Conservation (phyloP, 192 early-diverging fungal genomes). For the Coemansia sp. region DNA sequence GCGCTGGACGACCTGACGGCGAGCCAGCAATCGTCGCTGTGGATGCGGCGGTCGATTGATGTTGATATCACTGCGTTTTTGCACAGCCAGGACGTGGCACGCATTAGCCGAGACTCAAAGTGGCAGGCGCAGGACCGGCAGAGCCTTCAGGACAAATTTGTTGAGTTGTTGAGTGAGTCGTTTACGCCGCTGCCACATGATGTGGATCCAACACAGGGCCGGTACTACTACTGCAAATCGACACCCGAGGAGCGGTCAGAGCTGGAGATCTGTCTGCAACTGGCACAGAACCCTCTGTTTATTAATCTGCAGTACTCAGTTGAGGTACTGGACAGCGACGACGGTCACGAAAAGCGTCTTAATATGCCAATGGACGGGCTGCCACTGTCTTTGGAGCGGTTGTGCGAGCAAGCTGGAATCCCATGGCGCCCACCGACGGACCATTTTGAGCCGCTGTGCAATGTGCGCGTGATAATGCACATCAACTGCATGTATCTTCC, state of each 20-base stretch:
- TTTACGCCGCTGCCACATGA: conserved; percentile 36
- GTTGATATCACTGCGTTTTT: conserved; percentile 54
- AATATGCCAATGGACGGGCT: conserved; percentile 48
- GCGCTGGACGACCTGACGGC: conserved; percentile 38
- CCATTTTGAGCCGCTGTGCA: conserved; percentile 48
- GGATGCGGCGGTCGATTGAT: conserved; percentile 44
- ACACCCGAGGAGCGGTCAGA: conserved; percentile 29
- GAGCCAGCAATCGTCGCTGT: conserved; percentile 39
- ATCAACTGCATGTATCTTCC: conserved; percentile 52
- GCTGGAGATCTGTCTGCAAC: conserved; percentile 45
- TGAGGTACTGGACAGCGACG: conserved; percentile 32
- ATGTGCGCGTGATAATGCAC: conserved; percentile 48
- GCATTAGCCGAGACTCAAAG: conserved; percentile 28
- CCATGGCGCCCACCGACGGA: conserved; percentile 48
- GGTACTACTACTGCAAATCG: conserved; percentile 45
- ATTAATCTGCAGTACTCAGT: conserved; percentile 50
- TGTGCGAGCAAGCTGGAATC: conserved; percentile 47
- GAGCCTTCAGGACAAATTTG: conserved; percentile 40
- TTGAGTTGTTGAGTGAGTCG: conserved; percentile 37
- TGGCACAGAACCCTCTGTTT: conserved; percentile 50
- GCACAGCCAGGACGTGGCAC: conserved; percentile 54
- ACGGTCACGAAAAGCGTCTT: conserved; percentile 30
- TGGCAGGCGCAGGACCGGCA: conserved; percentile 41
- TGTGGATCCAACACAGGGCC: conserved; percentile 38
- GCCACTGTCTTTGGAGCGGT: conserved; percentile 40